These are phyloP conservation scores for Strobilomyces echinocephalus DNA, from an alignment of 768 basidiomycete species.

Conservation along the genomic window DNA sequence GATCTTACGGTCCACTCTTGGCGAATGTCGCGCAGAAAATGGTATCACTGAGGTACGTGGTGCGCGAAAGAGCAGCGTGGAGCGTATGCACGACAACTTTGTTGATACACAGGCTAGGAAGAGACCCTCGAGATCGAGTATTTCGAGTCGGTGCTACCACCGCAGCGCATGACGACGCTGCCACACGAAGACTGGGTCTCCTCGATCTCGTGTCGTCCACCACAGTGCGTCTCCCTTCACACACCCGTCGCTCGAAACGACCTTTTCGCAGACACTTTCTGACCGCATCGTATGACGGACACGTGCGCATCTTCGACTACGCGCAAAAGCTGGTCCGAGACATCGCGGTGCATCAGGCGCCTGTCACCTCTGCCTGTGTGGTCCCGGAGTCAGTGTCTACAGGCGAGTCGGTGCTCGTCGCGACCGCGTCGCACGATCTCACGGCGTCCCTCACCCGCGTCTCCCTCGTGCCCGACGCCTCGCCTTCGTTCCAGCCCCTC, in stretches of 20 bases:
- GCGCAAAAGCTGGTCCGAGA: constrained; percentile 53
- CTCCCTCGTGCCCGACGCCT: constrained; percentile 7
- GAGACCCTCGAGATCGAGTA: constrained; percentile 91
- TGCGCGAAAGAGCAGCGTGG: neutral
- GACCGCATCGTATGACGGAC: constrained; percentile 79
- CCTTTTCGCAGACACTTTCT: constrained; percentile 52
- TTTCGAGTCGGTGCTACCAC: constrained; percentile 84
- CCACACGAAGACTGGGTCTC: constrained; percentile 91
- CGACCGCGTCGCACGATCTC: constrained; percentile 76
- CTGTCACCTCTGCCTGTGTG: constrained; percentile 62
- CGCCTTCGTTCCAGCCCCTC: constrained; percentile 26
- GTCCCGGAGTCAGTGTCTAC: constrained; percentile 36
- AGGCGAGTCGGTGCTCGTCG: constrained; percentile 41
- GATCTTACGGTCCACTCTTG: constrained; percentile 65
- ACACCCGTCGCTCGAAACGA: neutral
- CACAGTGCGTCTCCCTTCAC: constrained; percentile 9
- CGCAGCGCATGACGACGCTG: constrained; percentile 70
- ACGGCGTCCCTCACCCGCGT: constrained; percentile 53
- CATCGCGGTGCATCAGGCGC: constrained; percentile 52
- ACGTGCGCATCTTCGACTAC: constrained; percentile 68
- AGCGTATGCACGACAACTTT: neutral
- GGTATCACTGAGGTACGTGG: constrained; percentile 60
- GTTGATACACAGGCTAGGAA: constrained; percentile 47
- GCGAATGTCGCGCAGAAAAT: constrained; percentile 68
- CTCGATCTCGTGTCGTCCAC: constrained; percentile 23